Percentiles rank a stretch among this genome's conserved stretches.
Evolutionary conservation across 2,329 filamentous ascomycete species (phyloP).

Genomic region (Aspergillus latus): DNA sequence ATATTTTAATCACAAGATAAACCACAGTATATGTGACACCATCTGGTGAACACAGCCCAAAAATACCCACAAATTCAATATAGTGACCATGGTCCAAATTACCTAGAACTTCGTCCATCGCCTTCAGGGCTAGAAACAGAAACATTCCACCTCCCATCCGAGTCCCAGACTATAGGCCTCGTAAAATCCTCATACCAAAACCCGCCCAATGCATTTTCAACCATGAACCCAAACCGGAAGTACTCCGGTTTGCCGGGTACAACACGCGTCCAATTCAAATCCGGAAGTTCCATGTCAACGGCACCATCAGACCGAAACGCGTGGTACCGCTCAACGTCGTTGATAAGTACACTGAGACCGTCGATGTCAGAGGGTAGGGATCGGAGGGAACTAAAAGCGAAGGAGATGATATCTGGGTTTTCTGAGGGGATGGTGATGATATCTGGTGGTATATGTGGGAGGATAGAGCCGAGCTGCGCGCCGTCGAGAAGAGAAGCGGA

Average conservation of each 20-base stretch:
- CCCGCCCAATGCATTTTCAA: slow-evolving; percentile 35
- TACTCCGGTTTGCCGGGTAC: slow-evolving; percentile 36
- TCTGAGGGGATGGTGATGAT: slow-evolving; percentile 17
- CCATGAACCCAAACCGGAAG: slow-evolving; percentile 46
- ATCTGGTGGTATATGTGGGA: slow-evolving; percentile 28
- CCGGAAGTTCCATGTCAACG: slow-evolving; percentile 26
- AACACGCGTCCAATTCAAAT: slow-evolving; percentile 40
- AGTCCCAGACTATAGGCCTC: slow-evolving; percentile 33
- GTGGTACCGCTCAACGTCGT: slow-evolving; percentile 61
- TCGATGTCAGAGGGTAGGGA: slow-evolving; percentile 38
- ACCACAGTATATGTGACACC: too few relatives aligned
- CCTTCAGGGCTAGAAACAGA: not conserved
- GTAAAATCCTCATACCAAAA: slow-evolving; percentile 45
- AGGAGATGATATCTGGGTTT: slow-evolving; percentile 32
- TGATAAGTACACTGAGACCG: slow-evolving; percentile 60
- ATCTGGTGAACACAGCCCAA: too few relatives aligned
- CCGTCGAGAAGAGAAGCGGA: slow-evolving; percentile 49
- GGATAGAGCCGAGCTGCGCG: slow-evolving; percentile 33
- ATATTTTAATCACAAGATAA: too few relatives aligned
- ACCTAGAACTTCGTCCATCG: not conserved
- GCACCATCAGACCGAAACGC: slow-evolving; percentile 48
- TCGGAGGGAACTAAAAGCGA: slow-evolving; percentile 32
- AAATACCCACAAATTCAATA: too few relatives aligned
- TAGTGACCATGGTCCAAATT: too few relatives aligned
- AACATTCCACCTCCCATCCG: slow-evolving; percentile 26